phyloP scores from a whole-genome alignment of 352 stramenopile species.

The Globisporangium nodosum region DNA sequence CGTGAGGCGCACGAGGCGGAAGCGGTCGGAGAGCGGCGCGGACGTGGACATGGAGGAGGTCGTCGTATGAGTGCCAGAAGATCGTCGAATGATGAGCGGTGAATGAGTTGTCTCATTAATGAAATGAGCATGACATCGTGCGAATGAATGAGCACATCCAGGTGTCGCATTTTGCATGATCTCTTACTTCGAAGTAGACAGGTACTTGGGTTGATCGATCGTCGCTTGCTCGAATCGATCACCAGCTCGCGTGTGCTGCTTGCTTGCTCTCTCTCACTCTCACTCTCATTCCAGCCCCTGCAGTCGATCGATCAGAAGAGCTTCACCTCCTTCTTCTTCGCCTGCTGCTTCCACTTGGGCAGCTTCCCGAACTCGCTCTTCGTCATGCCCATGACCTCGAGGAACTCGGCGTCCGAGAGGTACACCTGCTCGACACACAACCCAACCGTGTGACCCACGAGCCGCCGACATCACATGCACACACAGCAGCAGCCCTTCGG shows the following conservation, averaged over 20 bases:
- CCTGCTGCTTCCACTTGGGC: slow-evolving; percentile 85
- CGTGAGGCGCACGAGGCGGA: slow-evolving; percentile 44
- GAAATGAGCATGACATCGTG: no score
- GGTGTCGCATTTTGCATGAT: no score
- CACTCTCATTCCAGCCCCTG: background rate
- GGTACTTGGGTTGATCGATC: no score
- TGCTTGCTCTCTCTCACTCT: background rate
- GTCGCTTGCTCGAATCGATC: no score
- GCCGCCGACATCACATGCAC: background rate
- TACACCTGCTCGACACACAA: slow-evolving; percentile 38
- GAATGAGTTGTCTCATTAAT: no score
- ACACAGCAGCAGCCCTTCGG: slow-evolving; percentile 8
- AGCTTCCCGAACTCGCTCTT: slow-evolving; percentile 57
- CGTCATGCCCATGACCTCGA: slow-evolving; percentile 52
- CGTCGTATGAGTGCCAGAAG: no score
- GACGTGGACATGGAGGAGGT: slow-evolving; percentile 1
- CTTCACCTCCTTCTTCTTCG: slow-evolving; percentile 83
- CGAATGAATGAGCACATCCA: no score
- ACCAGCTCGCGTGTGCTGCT: no score
- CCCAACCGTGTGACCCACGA: background rate
- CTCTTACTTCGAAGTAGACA: no score
- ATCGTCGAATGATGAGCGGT: no score
- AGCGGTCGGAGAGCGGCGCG: slow-evolving; percentile 14
- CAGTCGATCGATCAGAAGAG: slow-evolving; percentile 58
- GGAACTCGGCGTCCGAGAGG: slow-evolving; percentile 76